phyloP scores from a whole-genome alignment of 169 alveolate genomes.

The Miamiensis avidus region DNA sequence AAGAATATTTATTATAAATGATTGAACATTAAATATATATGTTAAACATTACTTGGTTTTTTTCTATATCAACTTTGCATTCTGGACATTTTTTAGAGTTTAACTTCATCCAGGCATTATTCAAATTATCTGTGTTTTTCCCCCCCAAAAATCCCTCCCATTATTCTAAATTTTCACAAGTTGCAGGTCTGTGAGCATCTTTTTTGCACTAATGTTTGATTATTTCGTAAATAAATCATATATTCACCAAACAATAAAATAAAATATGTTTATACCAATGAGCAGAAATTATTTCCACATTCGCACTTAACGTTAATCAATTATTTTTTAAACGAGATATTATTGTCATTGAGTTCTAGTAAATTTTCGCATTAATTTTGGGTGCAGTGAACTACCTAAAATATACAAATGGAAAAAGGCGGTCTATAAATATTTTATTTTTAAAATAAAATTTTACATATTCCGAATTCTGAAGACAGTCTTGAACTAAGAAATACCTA shows the following conservation, averaged over 20 bases:
- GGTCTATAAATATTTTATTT: too few species aligned
- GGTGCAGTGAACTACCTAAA: slow-evolving; percentile 1
- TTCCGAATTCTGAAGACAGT: background rate
- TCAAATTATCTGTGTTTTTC: slow-evolving; percentile 29
- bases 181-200: slow-evolving; percentile 53
- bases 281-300: slow-evolving; percentile 48
- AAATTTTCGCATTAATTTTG: background rate
- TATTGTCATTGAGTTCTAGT: background rate
- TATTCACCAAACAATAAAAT: too few species aligned
- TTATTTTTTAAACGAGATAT: background rate
- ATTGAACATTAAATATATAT: background rate
- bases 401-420: background rate
- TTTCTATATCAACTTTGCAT: slow-evolving; percentile 53
- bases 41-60: slow-evolving; percentile 40
- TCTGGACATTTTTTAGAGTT: slow-evolving; percentile 60
- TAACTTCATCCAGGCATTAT: slow-evolving; percentile 45
- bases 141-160: slow-evolving; percentile 36
- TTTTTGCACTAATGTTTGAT: slow-evolving; percentile 26
- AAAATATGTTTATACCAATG: background rate
- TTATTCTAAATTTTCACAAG: slow-evolving; percentile 41
- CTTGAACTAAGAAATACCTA: background rate
- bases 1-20: background rate
- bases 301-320: slow-evolving; percentile 35
- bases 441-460: background rate
- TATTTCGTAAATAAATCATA: background rate